These are phyloP conservation scores for Pleurotus sapidus DNA, from an alignment of 768 basidiomycete species.

Conservation along the genomic window DNA sequence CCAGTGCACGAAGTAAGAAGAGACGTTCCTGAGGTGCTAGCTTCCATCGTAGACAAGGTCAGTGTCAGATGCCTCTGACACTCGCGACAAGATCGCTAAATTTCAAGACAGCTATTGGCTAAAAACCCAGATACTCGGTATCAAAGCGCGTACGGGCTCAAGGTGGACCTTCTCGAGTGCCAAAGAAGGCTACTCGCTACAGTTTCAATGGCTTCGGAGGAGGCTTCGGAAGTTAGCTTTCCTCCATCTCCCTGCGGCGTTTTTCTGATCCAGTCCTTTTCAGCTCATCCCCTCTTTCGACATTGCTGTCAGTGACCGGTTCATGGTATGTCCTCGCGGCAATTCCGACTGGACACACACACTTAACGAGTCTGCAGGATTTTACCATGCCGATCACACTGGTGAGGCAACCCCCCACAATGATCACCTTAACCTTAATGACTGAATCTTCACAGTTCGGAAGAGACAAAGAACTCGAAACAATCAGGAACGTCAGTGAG, in stretches of 20 bases:
- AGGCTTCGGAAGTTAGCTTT: conserved; percentile 48
- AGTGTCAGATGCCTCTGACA: background rate
- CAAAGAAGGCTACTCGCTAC: conserved; percentile 60
- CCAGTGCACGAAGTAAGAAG: conserved; percentile 72
- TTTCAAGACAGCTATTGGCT: conserved; percentile 45
- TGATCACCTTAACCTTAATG: background rate
- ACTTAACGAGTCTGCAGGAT: conserved; percentile 35
- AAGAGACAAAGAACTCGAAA: conserved; percentile 67
- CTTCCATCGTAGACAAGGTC: conserved; percentile 68
- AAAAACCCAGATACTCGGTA: conserved; percentile 71
- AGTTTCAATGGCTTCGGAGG: conserved; percentile 54
- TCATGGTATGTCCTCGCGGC: conserved; percentile 39
- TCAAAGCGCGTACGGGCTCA: conserved; percentile 69
- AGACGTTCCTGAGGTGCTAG: conserved; percentile 71
- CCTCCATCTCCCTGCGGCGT: background rate
- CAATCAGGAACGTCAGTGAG: conserved; percentile 64
- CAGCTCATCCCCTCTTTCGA: conserved; percentile 70
- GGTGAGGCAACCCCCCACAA: conserved; percentile 30
- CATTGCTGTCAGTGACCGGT: conserved; percentile 63
- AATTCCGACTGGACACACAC: background rate
- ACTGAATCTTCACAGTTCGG: conserved; percentile 46
- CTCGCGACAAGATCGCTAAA: no score
- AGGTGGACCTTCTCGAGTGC: conserved; percentile 64
- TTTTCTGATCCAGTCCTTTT: conserved; percentile 9
- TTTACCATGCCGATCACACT: conserved; percentile 68